Evolutionary conservation across 1,284 basidiomycete species (phyloP).

Genomic region (Exobasidium cylindrosporum): DNA sequence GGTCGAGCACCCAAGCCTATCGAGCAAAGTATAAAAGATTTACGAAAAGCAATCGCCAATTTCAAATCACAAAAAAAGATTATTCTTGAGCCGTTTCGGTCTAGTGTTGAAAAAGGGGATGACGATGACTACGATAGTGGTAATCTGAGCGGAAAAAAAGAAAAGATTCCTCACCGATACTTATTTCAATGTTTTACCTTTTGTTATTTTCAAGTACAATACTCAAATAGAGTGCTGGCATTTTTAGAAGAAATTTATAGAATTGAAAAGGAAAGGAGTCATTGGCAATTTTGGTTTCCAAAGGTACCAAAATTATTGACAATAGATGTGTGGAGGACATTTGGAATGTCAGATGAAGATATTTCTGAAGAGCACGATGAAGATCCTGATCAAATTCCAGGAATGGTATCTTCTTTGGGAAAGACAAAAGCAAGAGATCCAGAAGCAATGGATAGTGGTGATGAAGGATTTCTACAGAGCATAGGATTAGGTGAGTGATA

Average conservation of each 20-base stretch:
- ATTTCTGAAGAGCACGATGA: constrained; percentile 22
- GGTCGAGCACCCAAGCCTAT: not conserved
- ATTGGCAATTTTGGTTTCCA: constrained; percentile 69
- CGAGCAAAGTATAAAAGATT: not conserved
- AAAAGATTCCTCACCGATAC: constrained; percentile 54
- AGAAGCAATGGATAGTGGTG: constrained; percentile 67
- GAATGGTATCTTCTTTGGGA: constrained; percentile 55
- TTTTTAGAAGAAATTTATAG: constrained; percentile 65
- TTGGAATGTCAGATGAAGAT: not conserved
- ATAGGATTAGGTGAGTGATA: too few relatives aligned
- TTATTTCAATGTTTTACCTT: constrained; percentile 69
- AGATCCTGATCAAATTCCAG: constrained; percentile 19
- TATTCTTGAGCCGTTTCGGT: constrained; percentile 65
- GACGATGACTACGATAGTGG: not conserved
- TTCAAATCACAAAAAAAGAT: constrained; percentile 50
- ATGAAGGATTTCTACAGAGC: constrained; percentile 16
- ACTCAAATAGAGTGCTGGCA: constrained; percentile 26
- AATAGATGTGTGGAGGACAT: constrained; percentile 59
- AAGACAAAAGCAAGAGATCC: constrained; percentile 65
- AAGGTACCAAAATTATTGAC: constrained; percentile 55
- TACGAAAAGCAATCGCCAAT: not conserved
- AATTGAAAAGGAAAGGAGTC: constrained; percentile 63
- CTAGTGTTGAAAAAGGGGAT: constrained; percentile 16
- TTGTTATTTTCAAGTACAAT: constrained; percentile 60
- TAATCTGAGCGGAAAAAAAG: constrained; percentile 20